Percentiles rank a stretch among this genome's conserved stretches.
Evolutionary conservation across 345 rosid genomes (phyloP).

Genomic region (Rhodamnia rubescens): DNA sequence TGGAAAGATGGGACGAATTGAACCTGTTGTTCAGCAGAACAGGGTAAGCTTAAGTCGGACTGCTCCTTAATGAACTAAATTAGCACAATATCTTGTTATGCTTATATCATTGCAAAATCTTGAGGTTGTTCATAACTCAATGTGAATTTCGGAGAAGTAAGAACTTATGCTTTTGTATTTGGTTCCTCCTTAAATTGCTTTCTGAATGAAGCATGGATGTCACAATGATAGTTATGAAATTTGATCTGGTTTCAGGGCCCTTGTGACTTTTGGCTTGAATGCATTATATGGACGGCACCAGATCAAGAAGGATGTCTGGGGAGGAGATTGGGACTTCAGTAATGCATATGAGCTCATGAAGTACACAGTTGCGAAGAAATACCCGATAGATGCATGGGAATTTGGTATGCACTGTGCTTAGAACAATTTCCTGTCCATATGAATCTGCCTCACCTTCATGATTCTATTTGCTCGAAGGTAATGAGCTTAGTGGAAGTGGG

Average conservation of each 20-base stretch:
- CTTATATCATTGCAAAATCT: neutral
- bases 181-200: neutral
- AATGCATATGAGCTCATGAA: constrained; percentile 71
- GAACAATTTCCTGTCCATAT: neutral
- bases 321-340: constrained; percentile 76
- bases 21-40: constrained; percentile 46
- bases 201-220: neutral
- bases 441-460: neutral
- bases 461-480: constrained; percentile 35
- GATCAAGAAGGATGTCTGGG: constrained; percentile 49
- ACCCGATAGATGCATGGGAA: constrained; percentile 91
- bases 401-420: constrained; percentile 37
- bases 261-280: constrained; percentile 78
- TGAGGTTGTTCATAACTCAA: neutral
- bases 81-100: neutral
- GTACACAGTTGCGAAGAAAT: constrained; percentile 72
- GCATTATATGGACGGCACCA: constrained; percentile 83
- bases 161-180: neutral
- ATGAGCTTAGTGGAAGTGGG: constrained; percentile 88
- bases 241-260: constrained; percentile 32
- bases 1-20: constrained; percentile 86
- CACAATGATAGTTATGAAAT: neutral
- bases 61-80: neutral
- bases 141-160: neutral
- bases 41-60: constrained; percentile 29